These are phyloP conservation scores for Picea sitchensis DNA, from an alignment of 75 land plant genomes.

Conservation along the genomic window DNA sequence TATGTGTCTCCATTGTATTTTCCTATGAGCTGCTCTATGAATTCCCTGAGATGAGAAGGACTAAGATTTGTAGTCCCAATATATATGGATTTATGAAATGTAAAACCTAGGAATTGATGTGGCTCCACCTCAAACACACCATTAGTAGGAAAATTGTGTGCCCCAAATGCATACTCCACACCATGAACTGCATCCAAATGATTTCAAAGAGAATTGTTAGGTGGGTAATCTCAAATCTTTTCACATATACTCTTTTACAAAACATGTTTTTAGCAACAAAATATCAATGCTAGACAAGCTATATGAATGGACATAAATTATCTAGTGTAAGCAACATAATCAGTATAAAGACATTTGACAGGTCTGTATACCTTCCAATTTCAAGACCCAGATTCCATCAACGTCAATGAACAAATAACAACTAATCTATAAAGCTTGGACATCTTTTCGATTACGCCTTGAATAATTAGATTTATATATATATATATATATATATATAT, in stretches of 20 bases:
- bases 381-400: too few species aligned
- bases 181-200: constrained; percentile 45
- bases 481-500: too few species aligned
- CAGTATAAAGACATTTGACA: too few species aligned
- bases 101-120: constrained; percentile 17
- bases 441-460: too few species aligned
- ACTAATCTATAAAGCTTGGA: too few species aligned
- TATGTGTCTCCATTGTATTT: constrained; percentile 8
- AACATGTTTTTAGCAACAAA: background rate
- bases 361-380: too few species aligned
- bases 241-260: background rate
- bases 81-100: background rate
- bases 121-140: constrained; percentile 56
- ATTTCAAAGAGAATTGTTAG: background rate
- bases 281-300: background rate
- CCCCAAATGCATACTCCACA: constrained; percentile 17
- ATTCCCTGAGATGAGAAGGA: constrained; percentile 17
- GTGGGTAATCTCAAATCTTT: background rate
- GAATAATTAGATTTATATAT: too few species aligned
- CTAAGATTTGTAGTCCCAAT: constrained; percentile 4
- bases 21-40: constrained; percentile 28
- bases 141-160: background rate
- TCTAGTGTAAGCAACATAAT: too few species aligned
- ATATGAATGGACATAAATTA: too few species aligned
- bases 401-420: too few species aligned